Conservation (phyloP, 106 monocot species). For the Posidonia australis region DNA sequence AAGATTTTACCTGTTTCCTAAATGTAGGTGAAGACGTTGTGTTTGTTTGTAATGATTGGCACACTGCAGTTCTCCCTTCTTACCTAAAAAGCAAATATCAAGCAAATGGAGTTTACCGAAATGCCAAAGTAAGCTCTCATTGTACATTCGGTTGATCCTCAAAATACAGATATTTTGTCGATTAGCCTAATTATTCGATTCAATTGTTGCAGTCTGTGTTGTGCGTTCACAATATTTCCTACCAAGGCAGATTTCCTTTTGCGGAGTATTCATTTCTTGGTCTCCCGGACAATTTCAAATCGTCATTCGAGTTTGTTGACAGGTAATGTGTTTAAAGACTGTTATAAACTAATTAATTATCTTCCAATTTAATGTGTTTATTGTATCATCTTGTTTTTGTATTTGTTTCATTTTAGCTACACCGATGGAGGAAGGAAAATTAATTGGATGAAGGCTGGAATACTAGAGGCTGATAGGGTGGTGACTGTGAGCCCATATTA, state of each 20-base stretch:
- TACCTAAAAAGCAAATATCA: slow-evolving; percentile 75
- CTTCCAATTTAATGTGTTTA: too few relatives aligned
- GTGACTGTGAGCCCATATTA: slow-evolving; percentile 82
- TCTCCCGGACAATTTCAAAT: slow-evolving; percentile 59
- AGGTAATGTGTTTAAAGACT: slow-evolving; percentile 60
- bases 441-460: slow-evolving; percentile 94
- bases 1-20: too few relatives aligned
- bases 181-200: too few relatives aligned
- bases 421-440: slow-evolving; percentile 82
- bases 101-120: slow-evolving; percentile 58
- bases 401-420: slow-evolving; percentile 36
- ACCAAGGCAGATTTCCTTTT: slow-evolving; percentile 76
- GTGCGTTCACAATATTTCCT: slow-evolving; percentile 89
- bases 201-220: slow-evolving; percentile 72
- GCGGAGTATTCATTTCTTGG: slow-evolving; percentile 54
- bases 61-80: slow-evolving; percentile 61
- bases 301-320: slow-evolving; percentile 82
- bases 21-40: slow-evolving; percentile 85
- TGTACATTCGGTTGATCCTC: not conserved
- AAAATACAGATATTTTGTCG: too few relatives aligned
- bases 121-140: slow-evolving; percentile 51
- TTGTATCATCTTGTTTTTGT: too few relatives aligned
- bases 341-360: too few relatives aligned
- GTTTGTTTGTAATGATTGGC: slow-evolving; percentile 93
- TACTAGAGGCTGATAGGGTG: slow-evolving; percentile 51